Evolutionary conservation across 768 basidiomycete species (phyloP).

Genomic region (Agrocybe pediades): DNA sequence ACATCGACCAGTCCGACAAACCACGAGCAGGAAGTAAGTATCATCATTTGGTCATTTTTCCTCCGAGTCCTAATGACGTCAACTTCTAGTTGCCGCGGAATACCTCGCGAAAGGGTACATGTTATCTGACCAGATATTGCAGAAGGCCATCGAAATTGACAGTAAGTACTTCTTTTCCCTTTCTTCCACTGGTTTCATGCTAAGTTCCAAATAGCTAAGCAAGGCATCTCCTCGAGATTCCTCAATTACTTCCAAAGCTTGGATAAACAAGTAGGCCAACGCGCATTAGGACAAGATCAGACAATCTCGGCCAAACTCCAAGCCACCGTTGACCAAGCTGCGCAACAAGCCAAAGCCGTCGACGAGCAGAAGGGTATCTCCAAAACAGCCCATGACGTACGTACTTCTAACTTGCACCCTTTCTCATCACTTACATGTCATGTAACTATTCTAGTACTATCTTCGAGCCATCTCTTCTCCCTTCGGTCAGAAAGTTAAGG

Average conservation of each 20-base stretch:
- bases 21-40: constrained; percentile 79
- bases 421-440: background rate
- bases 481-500: constrained; percentile 70
- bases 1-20: constrained; percentile 85
- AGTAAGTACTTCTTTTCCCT: constrained; percentile 31
- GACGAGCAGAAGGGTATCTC: constrained; percentile 82
- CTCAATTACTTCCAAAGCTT: constrained; percentile 73
- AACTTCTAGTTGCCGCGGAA: constrained; percentile 77
- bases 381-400: constrained; percentile 69
- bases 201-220: constrained; percentile 48
- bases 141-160: constrained; percentile 82
- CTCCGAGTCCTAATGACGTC: background rate
- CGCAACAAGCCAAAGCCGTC: constrained; percentile 68
- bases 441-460: constrained; percentile 63
- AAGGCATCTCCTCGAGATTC: constrained; percentile 89
- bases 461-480: constrained; percentile 72
- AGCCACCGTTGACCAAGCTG: constrained; percentile 61
- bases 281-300: constrained; percentile 76
- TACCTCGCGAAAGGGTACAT: constrained; percentile 90
- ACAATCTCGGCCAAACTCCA: constrained; percentile 78
- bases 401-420: constrained; percentile 10
- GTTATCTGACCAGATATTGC: constrained; percentile 77
- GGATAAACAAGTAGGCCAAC: constrained; percentile 70
- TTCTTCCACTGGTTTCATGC: background rate
- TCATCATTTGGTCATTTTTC: background rate